Evolutionary conservation across 371 early-diverging fungal species (phyloP).

Genomic region (Mortierella sp.): DNA sequence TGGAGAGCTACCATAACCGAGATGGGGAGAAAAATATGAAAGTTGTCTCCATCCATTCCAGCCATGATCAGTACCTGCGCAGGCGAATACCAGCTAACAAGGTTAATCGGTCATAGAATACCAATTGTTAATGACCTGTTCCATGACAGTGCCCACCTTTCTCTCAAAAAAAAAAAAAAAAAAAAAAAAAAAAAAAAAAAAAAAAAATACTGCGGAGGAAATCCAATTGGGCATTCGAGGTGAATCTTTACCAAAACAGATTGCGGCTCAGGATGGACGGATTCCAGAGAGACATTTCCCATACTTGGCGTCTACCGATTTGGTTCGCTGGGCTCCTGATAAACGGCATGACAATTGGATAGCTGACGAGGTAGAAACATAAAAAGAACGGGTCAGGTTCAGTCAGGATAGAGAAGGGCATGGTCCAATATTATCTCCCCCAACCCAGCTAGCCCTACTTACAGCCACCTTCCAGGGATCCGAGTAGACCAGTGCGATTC

Average conservation of each 20-base stretch:
- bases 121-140: neutral
- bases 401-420: too few species aligned
- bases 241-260: slow-evolving; percentile 39
- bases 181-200: neutral
- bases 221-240: neutral
- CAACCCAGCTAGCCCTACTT: too few species aligned
- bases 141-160: neutral
- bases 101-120: too few species aligned
- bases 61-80: slow-evolving; percentile 47
- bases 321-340: slow-evolving; percentile 14
- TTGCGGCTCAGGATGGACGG: slow-evolving; percentile 47
- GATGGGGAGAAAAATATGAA: slow-evolving; percentile 38
- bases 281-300: slow-evolving; percentile 51
- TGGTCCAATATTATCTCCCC: too few species aligned
- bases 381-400: too few species aligned
- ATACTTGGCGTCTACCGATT: slow-evolving; percentile 28
- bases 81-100: slow-evolving; percentile 53
- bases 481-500: slow-evolving; percentile 30
- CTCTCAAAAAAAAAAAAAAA: neutral
- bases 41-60: slow-evolving; percentile 30
- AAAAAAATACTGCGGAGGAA: neutral
- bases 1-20: slow-evolving; percentile 30
- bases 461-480: slow-evolving; percentile 41
- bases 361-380: too few species aligned
- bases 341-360: slow-evolving; percentile 25